Evolutionary conservation across 371 early-diverging fungal genomes (phyloP).

Genomic region (Massospora cicadina): DNA sequence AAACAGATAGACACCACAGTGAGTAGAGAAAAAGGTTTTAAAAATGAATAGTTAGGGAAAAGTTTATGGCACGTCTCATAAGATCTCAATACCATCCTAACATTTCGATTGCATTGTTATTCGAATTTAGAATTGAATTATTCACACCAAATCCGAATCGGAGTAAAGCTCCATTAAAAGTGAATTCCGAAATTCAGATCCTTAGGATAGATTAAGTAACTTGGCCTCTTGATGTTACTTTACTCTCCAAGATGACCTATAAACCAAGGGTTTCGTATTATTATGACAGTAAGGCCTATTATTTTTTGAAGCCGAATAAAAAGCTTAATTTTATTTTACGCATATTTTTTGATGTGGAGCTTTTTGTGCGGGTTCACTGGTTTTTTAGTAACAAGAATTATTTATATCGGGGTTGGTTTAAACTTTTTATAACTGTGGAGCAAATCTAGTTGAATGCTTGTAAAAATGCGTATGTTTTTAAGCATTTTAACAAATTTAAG

Average conservation of each 20-base stretch:
- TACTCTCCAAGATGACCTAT: not conserved
- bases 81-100: no score
- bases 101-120: no score
- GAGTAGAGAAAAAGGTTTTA: no score
- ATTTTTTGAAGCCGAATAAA: not conserved
- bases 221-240: no score
- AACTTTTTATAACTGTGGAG: not conserved
- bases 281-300: constrained; percentile 8
- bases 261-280: constrained; percentile 3
- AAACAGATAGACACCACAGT: no score
- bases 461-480: constrained; percentile 4
- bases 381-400: not conserved
- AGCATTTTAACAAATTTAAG: not conserved
- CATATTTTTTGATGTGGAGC: not conserved
- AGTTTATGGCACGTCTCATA: no score
- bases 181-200: no score
- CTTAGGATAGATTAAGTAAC: no score
- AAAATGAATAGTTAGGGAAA: no score
- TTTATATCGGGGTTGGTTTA: not conserved
- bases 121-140: no score
- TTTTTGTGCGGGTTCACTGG: not conserved
- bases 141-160: no score
- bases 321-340: not conserved
- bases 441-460: not conserved
- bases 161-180: no score